These are phyloP conservation scores for Pinus albicaulis DNA, from an alignment of 75 land plant genomes.

Conservation along the genomic window DNA sequence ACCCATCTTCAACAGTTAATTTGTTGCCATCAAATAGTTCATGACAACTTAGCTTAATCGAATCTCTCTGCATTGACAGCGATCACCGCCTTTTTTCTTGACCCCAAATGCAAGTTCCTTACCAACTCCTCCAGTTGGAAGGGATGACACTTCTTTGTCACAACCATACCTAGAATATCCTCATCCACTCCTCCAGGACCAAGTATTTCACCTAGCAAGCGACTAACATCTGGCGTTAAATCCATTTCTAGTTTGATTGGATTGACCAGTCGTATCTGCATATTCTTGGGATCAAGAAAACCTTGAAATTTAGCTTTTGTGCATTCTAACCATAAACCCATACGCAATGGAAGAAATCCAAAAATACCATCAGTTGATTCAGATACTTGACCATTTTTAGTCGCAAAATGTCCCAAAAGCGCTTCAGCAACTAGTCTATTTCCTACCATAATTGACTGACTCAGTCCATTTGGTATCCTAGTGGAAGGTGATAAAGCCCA, in stretches of 20 bases:
- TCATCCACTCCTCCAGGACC: slow-evolving; percentile 42
- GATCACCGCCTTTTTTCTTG: too few species aligned
- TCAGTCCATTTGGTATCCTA: too few species aligned
- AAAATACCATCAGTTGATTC: neutral
- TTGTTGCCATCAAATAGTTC: too few species aligned
- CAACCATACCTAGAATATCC: slow-evolving; percentile 37
- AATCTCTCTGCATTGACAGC: too few species aligned
- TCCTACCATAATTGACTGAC: too few species aligned
- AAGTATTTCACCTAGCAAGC: slow-evolving; percentile 36
- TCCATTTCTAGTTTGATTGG: slow-evolving; percentile 44
- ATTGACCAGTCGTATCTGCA: slow-evolving; percentile 22
- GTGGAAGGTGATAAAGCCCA: too few species aligned
- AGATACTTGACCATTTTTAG: slow-evolving; percentile 16
- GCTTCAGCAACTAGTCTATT: too few species aligned
- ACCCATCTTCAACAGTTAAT: too few species aligned
- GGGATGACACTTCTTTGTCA: too few species aligned
- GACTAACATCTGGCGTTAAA: slow-evolving; percentile 34
- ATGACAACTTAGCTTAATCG: too few species aligned
- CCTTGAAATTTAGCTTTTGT: slow-evolving; percentile 29
- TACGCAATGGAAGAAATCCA: slow-evolving; percentile 18
- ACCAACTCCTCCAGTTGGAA: too few species aligned
- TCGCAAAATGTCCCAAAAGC: slow-evolving; percentile 20
- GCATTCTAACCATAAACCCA: slow-evolving; percentile 33
- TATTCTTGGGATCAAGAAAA: slow-evolving; percentile 15
- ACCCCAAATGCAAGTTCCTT: too few species aligned